These are phyloP conservation scores for Pythium oligandrum DNA, from an alignment of 352 stramenopile genomes.

Conservation along the genomic window DNA sequence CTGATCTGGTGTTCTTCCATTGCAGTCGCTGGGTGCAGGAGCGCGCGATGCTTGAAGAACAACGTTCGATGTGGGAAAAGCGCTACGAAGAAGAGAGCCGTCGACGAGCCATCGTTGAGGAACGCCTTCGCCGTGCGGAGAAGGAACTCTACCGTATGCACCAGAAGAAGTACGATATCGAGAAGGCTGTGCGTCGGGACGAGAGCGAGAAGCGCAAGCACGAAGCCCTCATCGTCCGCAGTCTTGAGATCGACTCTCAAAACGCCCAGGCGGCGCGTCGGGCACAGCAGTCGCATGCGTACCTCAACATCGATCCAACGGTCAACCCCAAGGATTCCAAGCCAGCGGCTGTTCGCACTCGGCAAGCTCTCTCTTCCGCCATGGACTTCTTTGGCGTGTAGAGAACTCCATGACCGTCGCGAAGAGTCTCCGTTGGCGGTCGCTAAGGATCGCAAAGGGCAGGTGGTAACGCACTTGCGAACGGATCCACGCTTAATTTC, in stretches of 20 bases:
- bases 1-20: slow-evolving; percentile 2
- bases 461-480: no score
- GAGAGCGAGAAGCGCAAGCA: slow-evolving; percentile 86
- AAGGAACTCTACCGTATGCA: slow-evolving; percentile 89
- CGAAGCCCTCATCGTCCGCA: slow-evolving; percentile 78
- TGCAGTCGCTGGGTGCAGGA: slow-evolving; percentile 66
- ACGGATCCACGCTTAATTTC: no score
- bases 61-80: slow-evolving; percentile 64
- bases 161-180: slow-evolving; percentile 89
- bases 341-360: slow-evolving; percentile 62
- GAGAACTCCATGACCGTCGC: slow-evolving; percentile 1
- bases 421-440: slow-evolving; percentile 1
- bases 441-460: not conserved
- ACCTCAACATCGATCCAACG: slow-evolving; percentile 5
- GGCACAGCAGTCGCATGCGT: slow-evolving; percentile 29
- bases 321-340: slow-evolving; percentile 82
- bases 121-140: slow-evolving; percentile 73
- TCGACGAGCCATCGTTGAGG: slow-evolving; percentile 64
- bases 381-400: slow-evolving; percentile 87
- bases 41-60: slow-evolving; percentile 47
- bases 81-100: slow-evolving; percentile 74
- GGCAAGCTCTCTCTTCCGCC: slow-evolving; percentile 73
- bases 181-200: slow-evolving; percentile 74
- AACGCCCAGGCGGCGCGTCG: slow-evolving; percentile 17
- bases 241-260: slow-evolving; percentile 71